phyloP scores from a whole-genome alignment of 345 rosid species.

The Geranium brycei region DNA sequence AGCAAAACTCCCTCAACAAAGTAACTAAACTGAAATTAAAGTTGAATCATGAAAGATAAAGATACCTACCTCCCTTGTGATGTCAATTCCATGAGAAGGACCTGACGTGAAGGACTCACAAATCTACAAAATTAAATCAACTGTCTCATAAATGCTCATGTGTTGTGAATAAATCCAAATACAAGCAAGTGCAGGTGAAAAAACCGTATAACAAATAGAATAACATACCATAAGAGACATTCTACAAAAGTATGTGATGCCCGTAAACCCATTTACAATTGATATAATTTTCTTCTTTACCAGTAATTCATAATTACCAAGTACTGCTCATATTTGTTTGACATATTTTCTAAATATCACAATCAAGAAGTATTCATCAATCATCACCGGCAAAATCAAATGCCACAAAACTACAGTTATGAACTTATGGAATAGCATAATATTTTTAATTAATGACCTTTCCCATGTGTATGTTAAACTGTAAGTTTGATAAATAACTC shows the following conservation, averaged over 20 bases:
- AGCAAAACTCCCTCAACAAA: neutral
- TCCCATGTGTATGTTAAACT: neutral
- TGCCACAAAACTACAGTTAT: neutral
- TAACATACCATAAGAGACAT: neutral
- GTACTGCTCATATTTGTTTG: neutral
- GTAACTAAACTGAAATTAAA: constrained; percentile 12
- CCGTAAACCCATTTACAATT: neutral
- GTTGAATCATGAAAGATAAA: constrained; percentile 4
- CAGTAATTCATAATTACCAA: neutral
- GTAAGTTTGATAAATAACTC: neutral
- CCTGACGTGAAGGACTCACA: constrained; percentile 78
- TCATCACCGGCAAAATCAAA: neutral
- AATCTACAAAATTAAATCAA: constrained; percentile 27
- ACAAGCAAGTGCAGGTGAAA: neutral
- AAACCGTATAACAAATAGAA: neutral
- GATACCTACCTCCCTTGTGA: constrained; percentile 72
- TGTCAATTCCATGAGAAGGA: constrained; percentile 85
- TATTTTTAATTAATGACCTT: no score
- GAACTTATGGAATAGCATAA: neutral
- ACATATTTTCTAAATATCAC: no score
- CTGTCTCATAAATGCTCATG: neutral
- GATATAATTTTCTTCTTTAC: neutral
- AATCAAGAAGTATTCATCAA: neutral
- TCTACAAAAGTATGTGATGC: neutral
- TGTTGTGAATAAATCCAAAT: neutral